A percentile compares a stretch with the other conserved stretches of the same genome.
phyloP scores from a whole-genome alignment of 495 filamentous ascomycete genomes.

The Annulohypoxylon nitens region DNA sequence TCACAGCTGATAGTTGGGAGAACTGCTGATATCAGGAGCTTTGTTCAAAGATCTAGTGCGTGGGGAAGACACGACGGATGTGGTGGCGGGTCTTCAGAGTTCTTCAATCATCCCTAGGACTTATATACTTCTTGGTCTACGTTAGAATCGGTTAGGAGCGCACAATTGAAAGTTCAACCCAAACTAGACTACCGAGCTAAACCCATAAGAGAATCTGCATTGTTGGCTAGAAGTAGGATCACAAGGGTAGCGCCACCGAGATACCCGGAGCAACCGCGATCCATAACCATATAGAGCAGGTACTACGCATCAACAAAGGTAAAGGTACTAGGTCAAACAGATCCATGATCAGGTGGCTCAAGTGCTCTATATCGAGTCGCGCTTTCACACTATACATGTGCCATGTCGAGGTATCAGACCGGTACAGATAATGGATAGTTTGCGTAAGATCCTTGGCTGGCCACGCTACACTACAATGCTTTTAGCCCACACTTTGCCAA shows the following conservation, averaged over 20 bases:
- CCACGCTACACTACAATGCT: too few relatives aligned
- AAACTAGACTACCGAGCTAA: neutral
- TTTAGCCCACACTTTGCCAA: neutral
- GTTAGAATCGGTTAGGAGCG: neutral
- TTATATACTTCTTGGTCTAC: neutral
- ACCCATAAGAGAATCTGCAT: neutral
- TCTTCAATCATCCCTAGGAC: too few relatives aligned
- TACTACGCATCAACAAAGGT: too few relatives aligned
- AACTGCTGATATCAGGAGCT: neutral
- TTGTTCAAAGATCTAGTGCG: neutral
- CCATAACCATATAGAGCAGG: neutral
- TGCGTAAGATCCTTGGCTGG: neutral
- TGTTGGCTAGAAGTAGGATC: neutral
- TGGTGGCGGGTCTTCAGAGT: neutral
- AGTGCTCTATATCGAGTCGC: too few relatives aligned
- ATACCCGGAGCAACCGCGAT: neutral
- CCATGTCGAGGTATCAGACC: too few relatives aligned
- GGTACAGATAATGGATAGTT: too few relatives aligned
- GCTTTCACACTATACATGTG: too few relatives aligned
- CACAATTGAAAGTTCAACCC: neutral
- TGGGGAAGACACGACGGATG: neutral
- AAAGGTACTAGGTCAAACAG: too few relatives aligned
- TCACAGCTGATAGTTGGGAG: neutral
- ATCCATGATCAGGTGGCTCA: too few relatives aligned
- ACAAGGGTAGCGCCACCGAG: slow-evolving; percentile 4